phyloP scores from a whole-genome alignment of 768 basidiomycete species.

The Panus rudis region DNA sequence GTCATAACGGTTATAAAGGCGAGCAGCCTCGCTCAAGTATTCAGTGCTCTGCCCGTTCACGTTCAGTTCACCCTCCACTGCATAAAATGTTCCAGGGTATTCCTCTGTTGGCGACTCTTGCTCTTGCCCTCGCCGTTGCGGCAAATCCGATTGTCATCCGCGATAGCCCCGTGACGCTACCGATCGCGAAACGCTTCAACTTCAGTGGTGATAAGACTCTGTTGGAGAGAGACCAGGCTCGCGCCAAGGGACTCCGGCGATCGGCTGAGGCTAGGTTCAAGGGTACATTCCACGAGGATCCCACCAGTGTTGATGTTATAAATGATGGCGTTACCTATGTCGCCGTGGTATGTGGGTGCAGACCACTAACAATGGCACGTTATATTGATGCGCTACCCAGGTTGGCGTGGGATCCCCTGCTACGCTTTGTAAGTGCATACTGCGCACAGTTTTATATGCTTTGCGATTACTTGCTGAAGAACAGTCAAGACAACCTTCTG shows the following conservation, averaged over 20 bases:
- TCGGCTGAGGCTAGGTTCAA: neutral
- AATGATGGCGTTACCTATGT: neutral
- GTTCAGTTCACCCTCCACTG: neutral
- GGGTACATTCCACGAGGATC: neutral
- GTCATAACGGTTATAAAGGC: too few species aligned
- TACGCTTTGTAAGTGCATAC: neutral
- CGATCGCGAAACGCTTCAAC: slow-evolving; percentile 13
- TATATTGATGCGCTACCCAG: neutral
- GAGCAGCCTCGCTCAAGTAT: too few species aligned
- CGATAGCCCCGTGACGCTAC: slow-evolving; percentile 5
- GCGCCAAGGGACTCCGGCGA: slow-evolving; percentile 9
- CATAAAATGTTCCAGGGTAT: slow-evolving; percentile 2
- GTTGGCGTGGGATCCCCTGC: neutral
- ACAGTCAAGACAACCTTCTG: slow-evolving; percentile 37
- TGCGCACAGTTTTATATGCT: neutral
- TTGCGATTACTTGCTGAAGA: neutral
- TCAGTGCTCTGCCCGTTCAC: too few species aligned
- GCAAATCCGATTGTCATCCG: neutral
- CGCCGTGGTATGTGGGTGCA: neutral
- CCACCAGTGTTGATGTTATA: neutral
- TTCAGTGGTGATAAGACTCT: slow-evolving; percentile 11
- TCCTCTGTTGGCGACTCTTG: slow-evolving; percentile 1
- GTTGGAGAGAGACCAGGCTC: slow-evolving; percentile 15
- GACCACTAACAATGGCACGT: neutral
- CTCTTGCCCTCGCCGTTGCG: neutral